Percentiles rank a stretch among this genome's conserved stretches.
phyloP scores from a whole-genome alignment of 768 basidiomycete genomes.

The Paxillus ammoniavirescens region DNA sequence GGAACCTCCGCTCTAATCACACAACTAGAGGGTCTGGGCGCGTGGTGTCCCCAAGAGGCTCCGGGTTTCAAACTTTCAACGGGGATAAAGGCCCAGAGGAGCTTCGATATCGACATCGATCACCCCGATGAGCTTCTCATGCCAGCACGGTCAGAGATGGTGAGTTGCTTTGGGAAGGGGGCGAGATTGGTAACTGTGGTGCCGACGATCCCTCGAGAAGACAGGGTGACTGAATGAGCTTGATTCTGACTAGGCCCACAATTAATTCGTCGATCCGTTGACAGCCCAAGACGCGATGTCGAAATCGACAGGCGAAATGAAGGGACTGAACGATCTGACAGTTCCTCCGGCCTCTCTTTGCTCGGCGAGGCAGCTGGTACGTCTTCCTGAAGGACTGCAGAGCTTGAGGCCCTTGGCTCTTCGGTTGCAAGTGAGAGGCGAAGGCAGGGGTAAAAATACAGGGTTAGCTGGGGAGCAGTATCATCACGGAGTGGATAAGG shows the following conservation, averaged over 20 bases:
- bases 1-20: conserved; percentile 9
- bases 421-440: not conserved
- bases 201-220: not conserved
- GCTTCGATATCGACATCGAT: conserved; percentile 25
- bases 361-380: not conserved
- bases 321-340: not conserved
- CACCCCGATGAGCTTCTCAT: conserved; percentile 15
- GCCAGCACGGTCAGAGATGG: conserved; percentile 14
- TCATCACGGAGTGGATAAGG: conserved; percentile 16
- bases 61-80: conserved; percentile 1
- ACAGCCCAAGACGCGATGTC: conserved; percentile 1
- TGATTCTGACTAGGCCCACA: not conserved
- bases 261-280: conserved; percentile 16
- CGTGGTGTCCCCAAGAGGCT: conserved; percentile 15
- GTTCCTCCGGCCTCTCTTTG: not conserved
- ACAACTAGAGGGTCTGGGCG: conserved; percentile 21
- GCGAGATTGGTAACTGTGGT: conserved; percentile 12
- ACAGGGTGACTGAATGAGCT: not conserved
- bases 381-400: not conserved
- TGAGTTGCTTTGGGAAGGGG: conserved; percentile 18
- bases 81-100: conserved; percentile 10
- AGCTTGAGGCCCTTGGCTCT: not conserved
- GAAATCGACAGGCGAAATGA: conserved; percentile 11
- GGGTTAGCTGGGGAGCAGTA: not conserved
- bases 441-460: not conserved